phyloP scores from a whole-genome alignment of 805 yeast genomes.

The Ogataea haglerorum region DNA sequence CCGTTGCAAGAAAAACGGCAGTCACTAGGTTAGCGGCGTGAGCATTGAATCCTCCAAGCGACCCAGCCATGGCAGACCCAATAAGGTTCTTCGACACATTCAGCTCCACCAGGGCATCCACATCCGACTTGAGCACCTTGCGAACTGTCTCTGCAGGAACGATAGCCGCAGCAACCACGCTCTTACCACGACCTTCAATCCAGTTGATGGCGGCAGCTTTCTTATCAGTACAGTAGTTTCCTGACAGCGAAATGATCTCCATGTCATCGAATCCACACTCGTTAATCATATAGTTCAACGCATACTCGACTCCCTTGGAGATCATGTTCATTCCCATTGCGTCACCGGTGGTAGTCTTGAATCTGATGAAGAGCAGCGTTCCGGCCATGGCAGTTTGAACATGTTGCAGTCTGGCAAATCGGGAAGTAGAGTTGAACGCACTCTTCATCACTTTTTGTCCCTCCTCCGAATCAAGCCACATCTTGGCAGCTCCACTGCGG shows the following conservation, averaged over 20 bases:
- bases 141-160: slow-evolving; percentile 79
- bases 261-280: slow-evolving; percentile 92
- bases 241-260: slow-evolving; percentile 89
- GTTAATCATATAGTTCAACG: slow-evolving; percentile 79
- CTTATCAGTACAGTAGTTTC: slow-evolving; percentile 97
- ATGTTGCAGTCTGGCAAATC: slow-evolving; percentile 93
- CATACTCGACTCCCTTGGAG: slow-evolving; percentile 92
- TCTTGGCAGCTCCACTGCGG: slow-evolving; percentile 91
- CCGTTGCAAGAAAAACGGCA: slow-evolving; percentile 90
- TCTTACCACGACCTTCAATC: slow-evolving; percentile 99
- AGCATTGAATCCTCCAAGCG: slow-evolving; percentile 97
- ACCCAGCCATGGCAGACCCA: slow-evolving; percentile 98
- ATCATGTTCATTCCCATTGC: slow-evolving; percentile 99
- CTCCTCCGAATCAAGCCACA: slow-evolving; percentile 94
- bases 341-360: slow-evolving; percentile 98
- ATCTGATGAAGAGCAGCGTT: slow-evolving; percentile 78
- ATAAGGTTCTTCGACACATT: slow-evolving; percentile 85
- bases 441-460: slow-evolving; percentile 79
- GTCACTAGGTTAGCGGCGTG: slow-evolving; percentile 97
- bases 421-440: slow-evolving; percentile 93
- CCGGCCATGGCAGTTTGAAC: slow-evolving; percentile 95
- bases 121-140: slow-evolving; percentile 86
- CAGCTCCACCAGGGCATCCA: slow-evolving; percentile 85
- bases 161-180: slow-evolving; percentile 93
- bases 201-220: slow-evolving; percentile 98